Conservation (phyloP, 83 land plant genomes). For the Thuja plicata region DNA sequence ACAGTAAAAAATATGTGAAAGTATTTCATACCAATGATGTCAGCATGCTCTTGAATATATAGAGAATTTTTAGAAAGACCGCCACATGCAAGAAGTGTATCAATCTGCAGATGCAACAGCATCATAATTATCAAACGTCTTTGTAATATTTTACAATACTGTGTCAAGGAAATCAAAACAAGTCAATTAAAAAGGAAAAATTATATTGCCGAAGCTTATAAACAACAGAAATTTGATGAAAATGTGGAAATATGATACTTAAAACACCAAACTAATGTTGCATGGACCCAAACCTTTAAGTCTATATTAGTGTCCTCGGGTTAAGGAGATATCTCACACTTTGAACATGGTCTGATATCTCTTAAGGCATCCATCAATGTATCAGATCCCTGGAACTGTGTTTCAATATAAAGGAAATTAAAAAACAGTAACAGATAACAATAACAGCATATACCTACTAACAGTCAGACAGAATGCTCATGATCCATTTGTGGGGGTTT, state of each 20-base stretch:
- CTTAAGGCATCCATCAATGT: neutral
- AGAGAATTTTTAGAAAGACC: conserved; percentile 87
- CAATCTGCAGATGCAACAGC: conserved; percentile 47
- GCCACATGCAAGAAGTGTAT: conserved; percentile 93
- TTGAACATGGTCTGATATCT: neutral
- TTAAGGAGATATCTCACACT: neutral
- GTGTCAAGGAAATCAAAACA: neutral
- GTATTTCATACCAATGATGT: conserved; percentile 61
- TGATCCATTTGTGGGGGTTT: neutral
- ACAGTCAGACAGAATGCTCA: neutral
- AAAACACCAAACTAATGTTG: neutral
- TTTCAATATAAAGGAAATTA: neutral
- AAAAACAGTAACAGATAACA: neutral
- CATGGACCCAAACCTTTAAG: neutral
- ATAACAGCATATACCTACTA: neutral
- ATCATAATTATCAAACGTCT: neutral
- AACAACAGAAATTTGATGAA: neutral
- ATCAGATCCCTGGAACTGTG: neutral
- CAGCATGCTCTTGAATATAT: conserved; percentile 91
- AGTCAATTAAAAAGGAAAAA: neutral
- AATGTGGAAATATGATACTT: neutral
- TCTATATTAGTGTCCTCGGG: neutral
- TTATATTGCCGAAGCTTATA: neutral
- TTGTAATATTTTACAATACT: neutral
- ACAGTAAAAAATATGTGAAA: neutral